Percentiles rank a stretch among this genome's conserved stretches.
Conservation (phyloP, 2,329 filamentous ascomycete species). For the Venturia nashicola region DNA sequence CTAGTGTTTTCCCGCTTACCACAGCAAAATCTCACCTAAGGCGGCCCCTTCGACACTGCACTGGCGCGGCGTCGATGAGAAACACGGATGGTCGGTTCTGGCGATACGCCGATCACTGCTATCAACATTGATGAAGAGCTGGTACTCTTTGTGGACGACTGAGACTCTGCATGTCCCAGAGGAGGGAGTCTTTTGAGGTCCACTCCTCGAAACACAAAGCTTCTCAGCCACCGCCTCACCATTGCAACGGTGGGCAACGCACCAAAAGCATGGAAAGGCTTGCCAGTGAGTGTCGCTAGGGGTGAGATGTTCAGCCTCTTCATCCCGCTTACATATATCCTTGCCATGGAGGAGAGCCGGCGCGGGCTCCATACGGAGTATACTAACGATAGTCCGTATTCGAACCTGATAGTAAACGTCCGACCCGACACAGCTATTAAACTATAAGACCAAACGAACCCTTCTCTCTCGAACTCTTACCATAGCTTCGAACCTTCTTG, state of each 20-base stretch:
- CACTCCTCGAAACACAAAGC: not conserved
- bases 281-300: not conserved
- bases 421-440: not conserved
- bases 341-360: not conserved
- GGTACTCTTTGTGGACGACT: not conserved
- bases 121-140: not conserved
- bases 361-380: not conserved
- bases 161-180: not conserved
- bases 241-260: not conserved
- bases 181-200: not conserved
- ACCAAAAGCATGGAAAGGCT: not conserved
- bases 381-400: not conserved
- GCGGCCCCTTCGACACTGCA: too few species aligned
- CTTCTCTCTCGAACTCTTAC: not conserved
- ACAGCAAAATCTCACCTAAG: not conserved
- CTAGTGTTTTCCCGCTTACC: not conserved
- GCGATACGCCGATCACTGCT: not conserved
- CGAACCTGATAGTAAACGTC: not conserved
- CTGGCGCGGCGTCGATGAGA: not conserved
- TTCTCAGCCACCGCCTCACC: slow-evolving; percentile 2
- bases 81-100: not conserved
- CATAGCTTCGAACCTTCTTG: not conserved
- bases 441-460: not conserved
- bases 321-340: not conserved
- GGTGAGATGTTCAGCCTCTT: not conserved